Evolutionary conservation across 257 asterid genomes (phyloP).

Genomic region (Primulina eburnea): DNA sequence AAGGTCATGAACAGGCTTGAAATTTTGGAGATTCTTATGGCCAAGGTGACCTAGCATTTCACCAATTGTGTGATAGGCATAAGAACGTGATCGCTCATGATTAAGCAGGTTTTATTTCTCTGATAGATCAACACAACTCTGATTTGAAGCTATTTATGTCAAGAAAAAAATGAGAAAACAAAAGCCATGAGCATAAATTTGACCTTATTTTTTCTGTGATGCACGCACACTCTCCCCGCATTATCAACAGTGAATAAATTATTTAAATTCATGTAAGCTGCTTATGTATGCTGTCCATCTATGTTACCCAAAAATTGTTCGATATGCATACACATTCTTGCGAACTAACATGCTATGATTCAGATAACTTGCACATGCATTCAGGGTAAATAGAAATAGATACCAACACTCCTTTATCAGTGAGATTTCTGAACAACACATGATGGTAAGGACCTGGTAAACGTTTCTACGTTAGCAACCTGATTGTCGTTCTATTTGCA

Average conservation of each 20-base stretch:
- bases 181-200: constrained; percentile 3
- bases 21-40: not conserved
- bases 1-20: not conserved
- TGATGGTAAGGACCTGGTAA: not conserved
- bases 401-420: too few relatives aligned
- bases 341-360: too few relatives aligned
- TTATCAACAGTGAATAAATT: too few relatives aligned
- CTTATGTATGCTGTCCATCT: too few relatives aligned
- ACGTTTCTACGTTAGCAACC: not conserved
- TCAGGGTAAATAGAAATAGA: too few relatives aligned
- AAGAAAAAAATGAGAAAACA: constrained; percentile 11
- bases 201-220: constrained; percentile 6
- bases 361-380: too few relatives aligned
- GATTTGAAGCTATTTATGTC: not conserved
- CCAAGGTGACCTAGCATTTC: constrained; percentile 15
- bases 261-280: too few relatives aligned
- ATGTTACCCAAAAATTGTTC: not conserved
- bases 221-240: not conserved
- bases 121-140: constrained; percentile 1
- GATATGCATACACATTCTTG: not conserved
- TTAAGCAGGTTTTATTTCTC: constrained; percentile 5
- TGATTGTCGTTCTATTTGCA: not conserved
- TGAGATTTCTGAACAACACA: too few relatives aligned
- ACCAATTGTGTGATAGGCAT: constrained; percentile 7
- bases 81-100: not conserved